Evolutionary conservation across 768 basidiomycete genomes (phyloP).

Genomic region (Rhodotorula graminis): DNA sequence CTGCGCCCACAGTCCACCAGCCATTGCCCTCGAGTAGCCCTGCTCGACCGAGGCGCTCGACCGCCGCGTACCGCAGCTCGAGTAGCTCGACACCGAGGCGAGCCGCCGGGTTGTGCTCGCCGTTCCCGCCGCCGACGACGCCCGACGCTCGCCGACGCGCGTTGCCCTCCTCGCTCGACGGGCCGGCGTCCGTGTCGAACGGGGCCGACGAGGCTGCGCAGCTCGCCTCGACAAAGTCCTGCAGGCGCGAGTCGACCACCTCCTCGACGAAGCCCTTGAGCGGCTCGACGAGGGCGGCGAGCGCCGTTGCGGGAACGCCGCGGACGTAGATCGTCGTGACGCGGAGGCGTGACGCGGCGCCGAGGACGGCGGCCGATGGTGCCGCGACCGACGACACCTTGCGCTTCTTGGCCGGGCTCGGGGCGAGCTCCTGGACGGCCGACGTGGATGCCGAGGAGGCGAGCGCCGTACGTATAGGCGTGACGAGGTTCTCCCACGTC

Average conservation of each 20-base stretch:
- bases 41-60: constrained; percentile 1
- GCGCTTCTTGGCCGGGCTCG: constrained; percentile 32
- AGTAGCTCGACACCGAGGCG: constrained; percentile 20
- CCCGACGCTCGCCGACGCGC: constrained; percentile 1
- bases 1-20: constrained; percentile 1
- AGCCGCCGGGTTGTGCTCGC: not conserved
- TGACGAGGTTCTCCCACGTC: constrained; percentile 12
- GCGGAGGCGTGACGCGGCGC: constrained; percentile 6
- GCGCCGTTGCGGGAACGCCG: not conserved
- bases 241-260: constrained; percentile 9
- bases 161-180: constrained; percentile 13
- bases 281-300: not conserved
- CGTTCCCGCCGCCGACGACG: not conserved
- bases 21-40: not conserved
- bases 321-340: constrained; percentile 7
- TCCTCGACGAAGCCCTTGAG: constrained; percentile 9
- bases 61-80: constrained; percentile 11
- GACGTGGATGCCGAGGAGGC: not conserved
- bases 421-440: not conserved
- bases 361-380: accelerated
- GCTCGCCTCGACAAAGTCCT: constrained; percentile 5
- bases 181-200: not conserved
- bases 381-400: not conserved
- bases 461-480: not conserved
- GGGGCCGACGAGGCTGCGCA: not conserved